Evolutionary conservation across 352 stramenopile species (phyloP).

Genomic region (Hyaloperonospora brassicae): DNA sequence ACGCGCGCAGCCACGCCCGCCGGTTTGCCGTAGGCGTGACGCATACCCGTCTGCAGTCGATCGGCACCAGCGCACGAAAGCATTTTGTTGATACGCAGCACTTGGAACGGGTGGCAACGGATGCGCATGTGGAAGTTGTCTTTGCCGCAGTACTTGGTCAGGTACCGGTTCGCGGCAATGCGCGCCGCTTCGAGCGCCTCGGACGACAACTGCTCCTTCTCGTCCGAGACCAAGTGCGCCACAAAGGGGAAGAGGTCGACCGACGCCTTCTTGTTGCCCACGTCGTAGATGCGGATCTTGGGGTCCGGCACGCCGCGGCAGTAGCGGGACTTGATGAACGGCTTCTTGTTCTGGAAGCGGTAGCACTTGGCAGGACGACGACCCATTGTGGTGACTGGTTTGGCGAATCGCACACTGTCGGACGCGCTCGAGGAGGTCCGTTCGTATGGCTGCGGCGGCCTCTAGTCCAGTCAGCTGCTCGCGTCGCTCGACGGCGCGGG

Average conservation of each 20-base stretch:
- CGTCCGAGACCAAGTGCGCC: constrained; percentile 92
- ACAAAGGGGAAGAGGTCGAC: constrained; percentile 99
- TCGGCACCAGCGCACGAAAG: constrained; percentile 99
- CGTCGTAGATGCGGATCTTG: constrained; percentile 99
- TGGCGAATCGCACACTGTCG: constrained; percentile 33
- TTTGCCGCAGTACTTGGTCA: constrained; percentile 97
- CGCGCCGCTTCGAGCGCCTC: constrained; percentile 97
- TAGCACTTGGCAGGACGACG: constrained; percentile 95
- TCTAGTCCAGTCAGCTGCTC: constrained; percentile 20
- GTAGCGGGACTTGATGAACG: constrained; percentile 99
- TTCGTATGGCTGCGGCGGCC: neutral
- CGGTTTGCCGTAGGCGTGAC: constrained; percentile 99
- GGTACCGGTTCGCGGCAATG: constrained; percentile 98
- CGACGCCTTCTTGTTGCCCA: constrained; percentile 96
- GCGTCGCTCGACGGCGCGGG: neutral
- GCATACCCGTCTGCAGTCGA: constrained; percentile 97
- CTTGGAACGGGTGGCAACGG: constrained; percentile 98
- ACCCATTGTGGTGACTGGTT: constrained; percentile 34
- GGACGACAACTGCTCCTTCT: constrained; percentile 92
- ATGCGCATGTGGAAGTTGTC: constrained; percentile 99
- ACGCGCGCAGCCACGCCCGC: constrained; percentile 96
- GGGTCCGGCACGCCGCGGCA: constrained; percentile 96
- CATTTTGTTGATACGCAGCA: constrained; percentile 99
- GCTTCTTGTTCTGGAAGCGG: constrained; percentile 99
- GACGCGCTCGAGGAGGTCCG: too few relatives aligned